Conservation (phyloP, 805 yeast genomes). For the Yamadazyma scolyti region DNA sequence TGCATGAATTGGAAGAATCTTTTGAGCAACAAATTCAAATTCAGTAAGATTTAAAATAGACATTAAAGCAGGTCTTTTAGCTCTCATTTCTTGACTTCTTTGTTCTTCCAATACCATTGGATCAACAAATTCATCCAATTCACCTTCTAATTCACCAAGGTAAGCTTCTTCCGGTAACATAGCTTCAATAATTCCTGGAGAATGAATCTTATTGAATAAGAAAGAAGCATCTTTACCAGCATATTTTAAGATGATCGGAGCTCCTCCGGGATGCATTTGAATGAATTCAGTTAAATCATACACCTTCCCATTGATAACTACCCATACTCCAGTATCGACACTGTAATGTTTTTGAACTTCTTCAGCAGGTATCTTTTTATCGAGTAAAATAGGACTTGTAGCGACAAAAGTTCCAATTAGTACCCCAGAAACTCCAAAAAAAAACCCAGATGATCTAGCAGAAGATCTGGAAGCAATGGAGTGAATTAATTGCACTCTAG, state of each 20-base stretch:
- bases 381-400: conserved; percentile 12
- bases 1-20: conserved; percentile 27
- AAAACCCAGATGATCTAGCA: no score
- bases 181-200: conserved; percentile 15
- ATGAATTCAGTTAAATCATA: conserved; percentile 77
- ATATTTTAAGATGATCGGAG: conserved; percentile 49
- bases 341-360: conserved; percentile 15
- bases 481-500: no score
- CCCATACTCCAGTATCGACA: conserved; percentile 22
- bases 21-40: conserved; percentile 38
- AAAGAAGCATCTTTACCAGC: conserved; percentile 66
- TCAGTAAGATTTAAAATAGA: conserved; percentile 32
- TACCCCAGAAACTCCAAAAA: no score
- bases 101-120: conserved; percentile 18
- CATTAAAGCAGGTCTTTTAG: conserved; percentile 24
- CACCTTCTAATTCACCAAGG: conserved; percentile 21
- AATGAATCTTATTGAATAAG: conserved; percentile 40
- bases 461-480: no score
- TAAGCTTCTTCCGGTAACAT: conserved; percentile 15
- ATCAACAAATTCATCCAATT: conserved; percentile 13
- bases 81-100: conserved; percentile 13
- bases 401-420: no score
- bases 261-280: conserved; percentile 71
- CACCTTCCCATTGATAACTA: conserved; percentile 53
- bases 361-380: conserved; percentile 8